Evolutionary conservation across 805 yeast genomes (phyloP), one percentile per base, ranked within the genome.

Genomic region (Dipodascus albidus): DNA sequence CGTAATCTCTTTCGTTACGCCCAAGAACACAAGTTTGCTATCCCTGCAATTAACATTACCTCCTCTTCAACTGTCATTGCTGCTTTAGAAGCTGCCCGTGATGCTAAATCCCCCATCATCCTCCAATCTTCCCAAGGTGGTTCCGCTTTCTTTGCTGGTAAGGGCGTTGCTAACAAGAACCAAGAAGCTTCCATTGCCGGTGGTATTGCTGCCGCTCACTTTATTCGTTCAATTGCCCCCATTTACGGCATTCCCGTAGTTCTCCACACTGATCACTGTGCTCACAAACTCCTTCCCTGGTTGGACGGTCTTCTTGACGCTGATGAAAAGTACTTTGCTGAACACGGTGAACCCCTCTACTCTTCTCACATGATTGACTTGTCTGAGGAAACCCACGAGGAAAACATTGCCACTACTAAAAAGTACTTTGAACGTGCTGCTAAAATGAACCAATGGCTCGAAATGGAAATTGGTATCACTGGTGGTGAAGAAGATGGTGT

Each of bases 401-500:
- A 86, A 78, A 93, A 93, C 86, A 91, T 93, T 66, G 83, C 81
- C 60, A 85, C 87, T 61, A 90, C 97, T 81, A 95, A 75, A 74
- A 84, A 87, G 77, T 93, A 93, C 83, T 91, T 93, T 78, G 79
- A 78, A 73, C 87, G 96, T 77, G 88, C 87, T 83, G 76, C 95
- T 72, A 88, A 86, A 77, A 79, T 91, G 82, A 79, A 81, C 77
- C 98, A 91, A 79, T 93, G 93, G 93, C 82, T 93, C 71, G 99
- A 93, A 82, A 93, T 93, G 99, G 99, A 93, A 81, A 93, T 93
- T 71, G 99, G 99, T 83, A 93, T 93, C 83, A 93, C 99, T 72
- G 99, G 99, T 78, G 99, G 99, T 84, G 99, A 93, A 80, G 99
- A 93, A 78, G 99, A 93, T 71, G 99, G 99, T 83, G 99, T 93